These are phyloP conservation scores for Trichoderma atroviride DNA, from an alignment of 2,329 filamentous ascomycete genomes.

Conservation along the genomic window DNA sequence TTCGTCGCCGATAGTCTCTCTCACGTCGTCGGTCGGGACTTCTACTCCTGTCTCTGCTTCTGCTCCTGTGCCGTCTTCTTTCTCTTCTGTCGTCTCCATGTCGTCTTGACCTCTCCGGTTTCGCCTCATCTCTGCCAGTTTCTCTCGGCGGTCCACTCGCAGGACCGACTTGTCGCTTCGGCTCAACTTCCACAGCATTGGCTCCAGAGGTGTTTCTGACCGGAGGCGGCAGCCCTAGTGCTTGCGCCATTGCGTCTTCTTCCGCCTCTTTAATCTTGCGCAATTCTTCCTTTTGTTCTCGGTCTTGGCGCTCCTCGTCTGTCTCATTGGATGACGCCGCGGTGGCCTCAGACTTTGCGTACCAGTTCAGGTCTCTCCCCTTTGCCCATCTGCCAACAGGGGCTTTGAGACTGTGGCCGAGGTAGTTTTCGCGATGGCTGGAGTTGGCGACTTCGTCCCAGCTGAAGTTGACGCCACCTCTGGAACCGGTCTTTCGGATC, in stretches of 20 bases:
- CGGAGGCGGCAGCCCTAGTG: constrained; percentile 76
- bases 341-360: constrained; percentile 57
- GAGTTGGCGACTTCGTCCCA: constrained; percentile 94
- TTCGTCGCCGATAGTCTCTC: constrained; percentile 27
- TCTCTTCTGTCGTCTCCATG: constrained; percentile 41
- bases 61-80: constrained; percentile 42
- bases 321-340: constrained; percentile 54
- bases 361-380: constrained; percentile 68
- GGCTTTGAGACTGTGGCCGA: constrained; percentile 89
- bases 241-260: constrained; percentile 83
- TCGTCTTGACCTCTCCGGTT: constrained; percentile 37
- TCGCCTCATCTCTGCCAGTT: constrained; percentile 34
- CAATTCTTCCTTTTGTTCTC: constrained; percentile 75
- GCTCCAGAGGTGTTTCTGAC: constrained; percentile 60
- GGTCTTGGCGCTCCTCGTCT: constrained; percentile 58
- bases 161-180: constrained; percentile 41
- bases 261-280: constrained; percentile 85
- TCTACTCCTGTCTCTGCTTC: constrained; percentile 37
- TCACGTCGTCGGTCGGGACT: constrained; percentile 37
- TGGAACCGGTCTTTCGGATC: constrained; percentile 86
- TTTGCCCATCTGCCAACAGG: constrained; percentile 92
- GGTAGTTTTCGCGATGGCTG: constrained; percentile 82
- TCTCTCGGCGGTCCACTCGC: constrained; percentile 32
- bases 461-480: constrained; percentile 92
- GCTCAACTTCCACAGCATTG: constrained; percentile 69